Evolutionary conservation across 2,329 filamentous ascomycete genomes (phyloP), one percentile per base, ranked within the genome.

Genomic region (Xylaria sp.): DNA sequence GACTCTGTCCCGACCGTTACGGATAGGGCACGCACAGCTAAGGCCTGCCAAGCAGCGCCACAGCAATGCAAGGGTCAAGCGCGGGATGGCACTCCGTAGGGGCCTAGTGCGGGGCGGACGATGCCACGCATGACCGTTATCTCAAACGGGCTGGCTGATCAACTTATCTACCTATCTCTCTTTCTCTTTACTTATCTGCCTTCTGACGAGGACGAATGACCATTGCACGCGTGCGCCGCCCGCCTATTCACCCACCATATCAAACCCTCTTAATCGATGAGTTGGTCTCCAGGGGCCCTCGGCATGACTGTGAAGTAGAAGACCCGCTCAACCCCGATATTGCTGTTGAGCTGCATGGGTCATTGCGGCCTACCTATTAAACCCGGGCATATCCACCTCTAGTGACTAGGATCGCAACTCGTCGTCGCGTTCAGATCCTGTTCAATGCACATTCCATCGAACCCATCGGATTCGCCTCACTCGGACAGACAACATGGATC

Each of bases 401-500:
- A 23, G n/a, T 38, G n/a, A 13, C 26, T 40, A 4, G 2, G 9
- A 17, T 38, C 36, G 13, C 46, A 40, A 46, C 57, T 63, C 17
- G n/a, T 46, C 26, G 38, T 44, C 54, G 38, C 38, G 15, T 40
- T 40, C 38, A 40, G 38, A 40, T 40, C n/a, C 23, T 31, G 59
- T 36, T 59, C 42, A 68, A 68, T 66, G 67, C 42, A 15, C 64
- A 64, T 60, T 53, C 51, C 15, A 42, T 44, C 42, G 33, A 56
- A 13, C 26, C 38, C 31, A 20, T 63, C 40, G 38, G n/a, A 62
- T 44, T 44, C 48, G 26, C 15, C 57, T 61, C 31, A n/a, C 42
- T 54, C 42, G 46, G 54, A 58, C 20, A 42, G 56, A 44, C 20
- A 69, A 51, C 51, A 82, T 83, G 79, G 81, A 83, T 66, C 79